These are phyloP conservation scores for Oryza coarctata DNA, from an alignment of 176 grass and related monocot species.

Conservation along the genomic window DNA sequence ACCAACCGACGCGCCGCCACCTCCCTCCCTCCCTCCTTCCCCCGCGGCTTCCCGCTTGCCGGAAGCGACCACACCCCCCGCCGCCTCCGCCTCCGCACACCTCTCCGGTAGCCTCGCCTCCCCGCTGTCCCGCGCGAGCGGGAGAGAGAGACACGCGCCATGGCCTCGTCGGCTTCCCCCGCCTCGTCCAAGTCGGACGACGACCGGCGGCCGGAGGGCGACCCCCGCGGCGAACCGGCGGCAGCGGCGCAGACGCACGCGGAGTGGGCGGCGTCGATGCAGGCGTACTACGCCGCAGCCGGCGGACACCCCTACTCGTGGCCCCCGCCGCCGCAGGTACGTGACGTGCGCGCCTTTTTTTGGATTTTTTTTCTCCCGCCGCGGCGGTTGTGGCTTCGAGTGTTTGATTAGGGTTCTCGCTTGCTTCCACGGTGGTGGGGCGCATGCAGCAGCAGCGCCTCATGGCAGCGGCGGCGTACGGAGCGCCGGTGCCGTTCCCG, in stretches of 20 bases:
- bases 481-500: constrained; percentile 54
- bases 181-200: constrained; percentile 38
- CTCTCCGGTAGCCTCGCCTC: neutral
- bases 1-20: constrained; percentile 45
- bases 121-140: neutral
- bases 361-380: neutral
- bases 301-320: constrained; percentile 52
- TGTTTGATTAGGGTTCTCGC: constrained; percentile 32
- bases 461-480: constrained; percentile 42
- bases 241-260: constrained; percentile 22
- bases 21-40: neutral
- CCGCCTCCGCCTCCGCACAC: neutral
- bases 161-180: constrained; percentile 56
- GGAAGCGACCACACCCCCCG: no score
- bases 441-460: constrained; percentile 38
- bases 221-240: neutral
- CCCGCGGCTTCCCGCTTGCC: no score
- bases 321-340: constrained; percentile 64
- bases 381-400: neutral
- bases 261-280: constrained; percentile 51
- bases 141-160: neutral
- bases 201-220: constrained; percentile 32
- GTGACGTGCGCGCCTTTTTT: neutral
- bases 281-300: constrained; percentile 50
- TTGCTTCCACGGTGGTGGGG: neutral